These are phyloP conservation scores for Arthrobotrys conoides DNA, from an alignment of 2,329 filamentous ascomycete genomes.

Conservation along the genomic window DNA sequence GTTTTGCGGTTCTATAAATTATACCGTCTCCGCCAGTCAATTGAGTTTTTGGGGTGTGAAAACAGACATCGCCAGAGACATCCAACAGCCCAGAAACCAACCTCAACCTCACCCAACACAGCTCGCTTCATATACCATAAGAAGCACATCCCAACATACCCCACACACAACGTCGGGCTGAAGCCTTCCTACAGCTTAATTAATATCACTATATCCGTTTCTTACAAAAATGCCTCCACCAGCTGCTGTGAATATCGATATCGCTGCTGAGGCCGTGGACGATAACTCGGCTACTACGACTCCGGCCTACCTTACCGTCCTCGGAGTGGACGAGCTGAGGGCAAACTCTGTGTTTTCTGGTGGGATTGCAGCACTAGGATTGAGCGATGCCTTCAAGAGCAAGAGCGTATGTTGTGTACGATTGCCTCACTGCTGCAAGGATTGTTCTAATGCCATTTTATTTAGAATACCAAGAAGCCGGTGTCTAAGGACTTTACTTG, in stretches of 20 bases:
- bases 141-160: conserved; percentile 23
- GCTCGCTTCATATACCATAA: conserved; percentile 3
- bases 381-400: conserved; percentile 60
- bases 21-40: conserved; percentile 38
- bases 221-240: conserved; percentile 48
- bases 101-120: conserved; percentile 41
- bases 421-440: background rate
- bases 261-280: conserved; percentile 44
- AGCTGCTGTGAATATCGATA: conserved; percentile 50
- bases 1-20: conserved; percentile 47
- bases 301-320: conserved; percentile 49
- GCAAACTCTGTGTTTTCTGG: conserved; percentile 58
- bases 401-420: conserved; percentile 44
- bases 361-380: conserved; percentile 54
- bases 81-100: conserved; percentile 15
- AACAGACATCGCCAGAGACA: conserved; percentile 33
- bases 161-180: conserved; percentile 9
- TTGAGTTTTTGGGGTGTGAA: conserved; percentile 20
- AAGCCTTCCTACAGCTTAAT: background rate
- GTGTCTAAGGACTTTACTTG: conserved; percentile 59
- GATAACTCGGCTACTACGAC: conserved; percentile 52
- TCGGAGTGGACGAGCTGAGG: conserved; percentile 55
- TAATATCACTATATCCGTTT: conserved; percentile 3
- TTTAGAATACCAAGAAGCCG: conserved; percentile 53
- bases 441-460: conserved; percentile 34